Percentiles rank a stretch among this genome's conserved stretches.
Evolutionary conservation across 495 filamentous ascomycete genomes (phyloP).

Genomic region (Rusavskia elegans): DNA sequence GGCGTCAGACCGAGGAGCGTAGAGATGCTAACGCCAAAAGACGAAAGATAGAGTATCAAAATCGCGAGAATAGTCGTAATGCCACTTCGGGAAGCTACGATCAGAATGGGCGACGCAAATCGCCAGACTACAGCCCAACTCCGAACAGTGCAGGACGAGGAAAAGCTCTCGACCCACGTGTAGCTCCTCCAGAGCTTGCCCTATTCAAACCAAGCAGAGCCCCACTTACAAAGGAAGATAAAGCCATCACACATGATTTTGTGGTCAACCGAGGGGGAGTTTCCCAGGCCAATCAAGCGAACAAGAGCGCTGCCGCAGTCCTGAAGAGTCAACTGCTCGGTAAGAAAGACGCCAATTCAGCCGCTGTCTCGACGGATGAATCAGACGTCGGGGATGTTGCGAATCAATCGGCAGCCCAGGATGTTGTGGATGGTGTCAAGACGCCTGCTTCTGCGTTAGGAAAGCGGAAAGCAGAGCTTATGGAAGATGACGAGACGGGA

Average conservation of each 20-base stretch:
- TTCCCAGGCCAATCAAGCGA: conserved; percentile 65
- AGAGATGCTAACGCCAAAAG: conserved; percentile 62
- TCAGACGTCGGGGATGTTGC: conserved; percentile 9
- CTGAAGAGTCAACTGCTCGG: conserved; percentile 69
- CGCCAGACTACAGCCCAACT: conserved; percentile 26
- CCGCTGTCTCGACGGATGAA: not conserved
- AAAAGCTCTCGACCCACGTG: conserved; percentile 15
- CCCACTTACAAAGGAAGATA: conserved; percentile 42
- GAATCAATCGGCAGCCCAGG: conserved; percentile 3
- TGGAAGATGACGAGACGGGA: conserved; percentile 40
- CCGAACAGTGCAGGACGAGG: conserved; percentile 17
- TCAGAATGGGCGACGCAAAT: conserved; percentile 20
- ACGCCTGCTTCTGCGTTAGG: conserved; percentile 33
- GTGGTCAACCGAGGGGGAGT: conserved; percentile 63
- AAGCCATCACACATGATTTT: conserved; percentile 70
- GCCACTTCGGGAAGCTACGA: conserved; percentile 3
- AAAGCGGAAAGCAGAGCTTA: conserved; percentile 45
- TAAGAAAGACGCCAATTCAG: conserved; percentile 10
- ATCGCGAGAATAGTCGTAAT: conserved; percentile 32
- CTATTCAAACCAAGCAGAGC: conserved; percentile 43
- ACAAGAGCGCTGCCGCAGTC: conserved; percentile 85
- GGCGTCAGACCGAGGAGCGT: conserved; percentile 68
- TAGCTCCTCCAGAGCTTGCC: conserved; percentile 26
- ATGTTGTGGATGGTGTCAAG: not conserved
- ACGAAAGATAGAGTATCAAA: conserved; percentile 51